These are phyloP conservation scores for Fusarium chlamydosporum DNA, from an alignment of 2,329 filamentous ascomycete species.

Conservation along the genomic window DNA sequence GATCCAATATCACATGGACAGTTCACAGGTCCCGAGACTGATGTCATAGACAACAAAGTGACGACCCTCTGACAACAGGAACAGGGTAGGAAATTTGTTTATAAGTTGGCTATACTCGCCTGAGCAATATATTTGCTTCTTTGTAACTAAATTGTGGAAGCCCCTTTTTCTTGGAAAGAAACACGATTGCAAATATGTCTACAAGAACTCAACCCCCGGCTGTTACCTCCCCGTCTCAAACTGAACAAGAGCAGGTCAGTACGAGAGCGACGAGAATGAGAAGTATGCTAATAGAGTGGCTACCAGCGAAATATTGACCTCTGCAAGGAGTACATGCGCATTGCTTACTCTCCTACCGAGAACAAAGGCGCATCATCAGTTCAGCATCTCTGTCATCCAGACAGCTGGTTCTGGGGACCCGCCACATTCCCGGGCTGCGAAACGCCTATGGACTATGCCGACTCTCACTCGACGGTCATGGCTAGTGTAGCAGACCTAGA, in stretches of 20 bases:
- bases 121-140: background rate
- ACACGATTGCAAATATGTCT: background rate
- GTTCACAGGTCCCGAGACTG: background rate
- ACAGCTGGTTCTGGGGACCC: conserved; percentile 42
- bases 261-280: background rate
- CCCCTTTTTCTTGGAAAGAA: background rate
- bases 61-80: conserved; percentile 28
- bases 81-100: background rate
- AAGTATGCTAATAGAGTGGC: background rate
- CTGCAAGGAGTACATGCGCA: conserved; percentile 37
- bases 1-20: background rate
- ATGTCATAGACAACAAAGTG: conserved; percentile 23
- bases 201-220: conserved; percentile 9
- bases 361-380: conserved; percentile 35
- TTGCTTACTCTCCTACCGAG: conserved; percentile 33
- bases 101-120: background rate
- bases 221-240: conserved; percentile 17
- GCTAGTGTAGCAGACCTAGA: conserved; percentile 41
- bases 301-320: conserved; percentile 23
- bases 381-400: conserved; percentile 28
- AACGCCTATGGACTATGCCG: conserved; percentile 45
- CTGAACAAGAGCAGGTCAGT: conserved; percentile 24
- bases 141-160: no score
- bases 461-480: conserved; percentile 45
- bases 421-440: conserved; percentile 38